These are phyloP conservation scores for Penicillium taxi DNA, from an alignment of 495 filamentous ascomycete species.

Conservation along the genomic window DNA sequence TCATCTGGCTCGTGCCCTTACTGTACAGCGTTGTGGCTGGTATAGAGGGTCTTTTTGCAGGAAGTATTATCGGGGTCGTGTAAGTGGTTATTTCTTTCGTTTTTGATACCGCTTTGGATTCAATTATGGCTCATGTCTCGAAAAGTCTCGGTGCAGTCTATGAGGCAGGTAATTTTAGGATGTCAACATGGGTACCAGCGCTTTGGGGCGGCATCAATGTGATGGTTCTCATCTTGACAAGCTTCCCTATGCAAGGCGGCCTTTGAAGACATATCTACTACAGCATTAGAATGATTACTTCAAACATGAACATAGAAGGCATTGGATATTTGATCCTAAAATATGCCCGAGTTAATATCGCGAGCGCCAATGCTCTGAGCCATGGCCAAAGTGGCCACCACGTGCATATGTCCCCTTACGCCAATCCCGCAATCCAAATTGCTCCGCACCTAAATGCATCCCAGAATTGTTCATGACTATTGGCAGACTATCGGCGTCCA, in stretches of 20 bases:
- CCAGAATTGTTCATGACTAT: neutral
- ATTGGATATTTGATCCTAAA: conserved; percentile 7
- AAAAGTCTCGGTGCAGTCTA: conserved; percentile 79
- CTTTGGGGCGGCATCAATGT: conserved; percentile 90
- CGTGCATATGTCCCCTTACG: conserved; percentile 20
- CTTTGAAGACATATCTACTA: no score
- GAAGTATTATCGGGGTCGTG: conserved; percentile 84
- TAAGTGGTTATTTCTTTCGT: conserved; percentile 38
- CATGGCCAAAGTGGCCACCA: conserved; percentile 8
- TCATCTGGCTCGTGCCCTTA: conserved; percentile 68
- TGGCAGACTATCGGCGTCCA: conserved; percentile 30
- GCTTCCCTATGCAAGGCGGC: conserved; percentile 92
- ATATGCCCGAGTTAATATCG: conserved; percentile 20
- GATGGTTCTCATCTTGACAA: conserved; percentile 81
- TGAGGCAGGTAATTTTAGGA: conserved; percentile 75
- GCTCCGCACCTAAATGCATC: conserved; percentile 8
- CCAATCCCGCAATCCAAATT: conserved; percentile 14
- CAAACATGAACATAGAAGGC: conserved; percentile 3
- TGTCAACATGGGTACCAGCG: conserved; percentile 97
- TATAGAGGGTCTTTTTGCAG: conserved; percentile 75
- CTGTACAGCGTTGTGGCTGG: conserved; percentile 68
- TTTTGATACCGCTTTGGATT: neutral
- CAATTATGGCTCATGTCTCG: conserved; percentile 10
- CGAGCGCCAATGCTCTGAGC: conserved; percentile 13
- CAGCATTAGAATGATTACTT: neutral